Percentiles rank a stretch among this genome's conserved stretches.
phyloP scores from a whole-genome alignment of 495 filamentous ascomycete species.

The Aspergillus heteromorphus region DNA sequence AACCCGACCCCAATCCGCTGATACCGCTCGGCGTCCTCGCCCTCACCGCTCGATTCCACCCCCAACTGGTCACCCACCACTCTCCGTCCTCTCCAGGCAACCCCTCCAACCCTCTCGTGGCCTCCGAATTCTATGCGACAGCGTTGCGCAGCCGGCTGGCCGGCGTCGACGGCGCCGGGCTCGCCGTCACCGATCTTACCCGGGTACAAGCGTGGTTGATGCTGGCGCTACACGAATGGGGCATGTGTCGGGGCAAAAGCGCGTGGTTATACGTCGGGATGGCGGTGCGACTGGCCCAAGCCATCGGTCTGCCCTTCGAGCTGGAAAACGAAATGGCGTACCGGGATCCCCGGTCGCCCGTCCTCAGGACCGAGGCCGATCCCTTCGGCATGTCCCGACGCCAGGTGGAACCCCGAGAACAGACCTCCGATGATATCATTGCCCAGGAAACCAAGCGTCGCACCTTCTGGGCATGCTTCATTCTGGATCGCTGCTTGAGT shows the following conservation, averaged over 20 bases:
- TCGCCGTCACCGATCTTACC: conserved; percentile 58
- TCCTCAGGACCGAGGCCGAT: conserved; percentile 39
- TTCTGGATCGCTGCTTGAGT: conserved; percentile 73
- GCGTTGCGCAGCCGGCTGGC: conserved; percentile 63
- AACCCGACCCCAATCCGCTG: conserved; percentile 52
- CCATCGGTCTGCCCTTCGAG: conserved; percentile 65
- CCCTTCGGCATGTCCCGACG: conserved; percentile 37
- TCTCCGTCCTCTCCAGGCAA: conserved; percentile 41
- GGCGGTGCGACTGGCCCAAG: conserved; percentile 70
- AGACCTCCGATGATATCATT: conserved; percentile 53
- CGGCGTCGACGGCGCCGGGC: conserved; percentile 42
- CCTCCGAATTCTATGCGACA: conserved; percentile 75
- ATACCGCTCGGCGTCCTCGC: conserved; percentile 73
- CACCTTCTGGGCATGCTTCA: conserved; percentile 82
- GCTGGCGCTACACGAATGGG: conserved; percentile 82
- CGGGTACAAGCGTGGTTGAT: conserved; percentile 73
- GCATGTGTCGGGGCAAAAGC: conserved; percentile 66
- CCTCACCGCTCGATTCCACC: conserved; percentile 74
- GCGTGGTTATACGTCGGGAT: conserved; percentile 76
- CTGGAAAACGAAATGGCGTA: conserved; percentile 40
- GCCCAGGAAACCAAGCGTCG: conserved; percentile 71
- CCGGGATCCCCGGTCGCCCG: conserved; percentile 40
- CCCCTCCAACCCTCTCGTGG: conserved; percentile 55
- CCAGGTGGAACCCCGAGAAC: conserved; percentile 27
- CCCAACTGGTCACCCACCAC: conserved; percentile 61